Evolutionary conservation across 257 asterid species (phyloP).

Genomic region (Echium plantagineum): DNA sequence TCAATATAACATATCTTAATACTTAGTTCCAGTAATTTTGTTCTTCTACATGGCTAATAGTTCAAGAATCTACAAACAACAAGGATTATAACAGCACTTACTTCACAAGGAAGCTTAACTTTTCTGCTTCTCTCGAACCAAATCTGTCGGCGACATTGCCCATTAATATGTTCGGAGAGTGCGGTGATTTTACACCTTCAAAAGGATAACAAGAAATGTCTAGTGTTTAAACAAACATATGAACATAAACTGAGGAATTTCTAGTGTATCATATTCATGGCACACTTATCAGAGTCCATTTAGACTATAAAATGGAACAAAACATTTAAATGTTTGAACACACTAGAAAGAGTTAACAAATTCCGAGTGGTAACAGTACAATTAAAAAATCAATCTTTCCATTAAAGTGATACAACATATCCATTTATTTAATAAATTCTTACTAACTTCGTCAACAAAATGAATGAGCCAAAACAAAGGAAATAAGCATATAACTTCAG

Average conservation of each 20-base stretch:
- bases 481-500: not conserved
- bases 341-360: too few species aligned
- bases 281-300: too few species aligned
- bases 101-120: slow-evolving; percentile 64
- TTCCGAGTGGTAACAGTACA: not conserved
- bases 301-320: not conserved
- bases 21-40: too few species aligned
- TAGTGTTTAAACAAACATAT: slow-evolving; percentile 2
- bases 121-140: slow-evolving; percentile 49
- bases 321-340: not conserved
- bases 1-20: not conserved
- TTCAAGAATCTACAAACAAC: slow-evolving; percentile 1
- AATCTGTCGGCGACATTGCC: slow-evolving; percentile 62
- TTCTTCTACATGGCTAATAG: not conserved
- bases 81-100: slow-evolving; percentile 29
- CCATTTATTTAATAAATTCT: not conserved
- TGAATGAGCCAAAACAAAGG: not conserved
- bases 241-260: too few species aligned
- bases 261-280: too few species aligned
- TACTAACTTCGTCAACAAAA: not conserved
- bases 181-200: slow-evolving; percentile 45
- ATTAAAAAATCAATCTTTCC: not conserved
- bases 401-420: not conserved
- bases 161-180: slow-evolving; percentile 21
- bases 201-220: not conserved